Evolutionary conservation across 2,329 filamentous ascomycete species (phyloP), one percentile per base, ranked within the genome.

Genomic region (Alternaria tenuissima): DNA sequence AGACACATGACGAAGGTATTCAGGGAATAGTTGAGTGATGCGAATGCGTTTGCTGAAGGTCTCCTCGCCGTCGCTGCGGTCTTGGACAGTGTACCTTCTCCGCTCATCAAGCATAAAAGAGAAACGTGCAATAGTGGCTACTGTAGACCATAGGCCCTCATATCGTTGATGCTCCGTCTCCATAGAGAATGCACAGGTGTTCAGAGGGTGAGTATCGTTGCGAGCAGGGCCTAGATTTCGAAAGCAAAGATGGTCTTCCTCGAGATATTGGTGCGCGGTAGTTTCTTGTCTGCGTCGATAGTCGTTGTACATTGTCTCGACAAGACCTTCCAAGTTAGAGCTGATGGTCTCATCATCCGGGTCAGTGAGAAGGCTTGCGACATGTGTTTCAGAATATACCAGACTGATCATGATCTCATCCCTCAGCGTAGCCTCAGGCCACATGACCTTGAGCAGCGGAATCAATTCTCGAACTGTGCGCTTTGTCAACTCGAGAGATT

Each of bases 361-460:
- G 26, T 71, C 61, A 46, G 60, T 58, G 30, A 81, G 67, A 3
- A 78, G 64, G 36, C 70, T 73, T 7, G 69, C 62, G 18, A 84
- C 68, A 54, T 81, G 81, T 18, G 78, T 73, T 59, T 79, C 79
- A 32, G 89, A 82, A n/a, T 87, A 81, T 63, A 91, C 88, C 28
- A 97, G 81, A 1, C 88, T 87, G 66, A 88, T 88, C 34, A 96
- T 82, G 75, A 97, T 90, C 59, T 84, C 92, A 65, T 94, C 91
- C 67, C 90, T 88, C 51, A 95, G 67, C 14, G 86, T 85, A 64
- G 54, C 52, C 34, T 77, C 73, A 41, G 88, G 84, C 94, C 94
- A 99, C 80, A 93, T 88, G 51, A 87, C 85, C 56, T 86, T 87
- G 65, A 97, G 87, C 44, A 94, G 77, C 1, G 92, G 90, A 24